Conservation (phyloP, 768 basidiomycete genomes). For the Boletus vinaceobasis region DNA sequence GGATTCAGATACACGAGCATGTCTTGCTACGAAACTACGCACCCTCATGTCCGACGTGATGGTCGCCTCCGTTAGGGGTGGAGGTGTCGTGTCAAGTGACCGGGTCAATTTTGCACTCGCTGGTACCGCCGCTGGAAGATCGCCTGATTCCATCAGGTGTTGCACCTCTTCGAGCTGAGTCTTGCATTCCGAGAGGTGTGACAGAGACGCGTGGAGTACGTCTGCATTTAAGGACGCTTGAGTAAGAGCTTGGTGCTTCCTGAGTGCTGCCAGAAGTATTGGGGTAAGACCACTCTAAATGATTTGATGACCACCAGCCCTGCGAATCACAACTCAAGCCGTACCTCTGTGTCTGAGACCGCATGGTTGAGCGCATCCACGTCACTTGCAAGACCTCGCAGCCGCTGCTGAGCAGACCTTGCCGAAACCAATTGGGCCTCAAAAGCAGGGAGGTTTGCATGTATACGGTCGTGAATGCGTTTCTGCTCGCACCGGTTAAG, state of each 20-base stretch:
- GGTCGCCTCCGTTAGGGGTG: constrained; percentile 47
- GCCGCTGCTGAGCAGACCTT: constrained; percentile 59
- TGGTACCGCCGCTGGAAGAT: constrained; percentile 61
- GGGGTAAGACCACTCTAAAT: constrained; percentile 67
- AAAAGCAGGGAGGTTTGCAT: constrained; percentile 59
- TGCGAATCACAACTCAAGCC: constrained; percentile 4
- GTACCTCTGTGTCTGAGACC: constrained; percentile 62
- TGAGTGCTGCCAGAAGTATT: constrained; percentile 49
- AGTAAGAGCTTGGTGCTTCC: constrained; percentile 58
- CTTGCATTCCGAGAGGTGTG: constrained; percentile 53
- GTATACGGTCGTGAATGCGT: constrained; percentile 71
- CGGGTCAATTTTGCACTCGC: constrained; percentile 40
- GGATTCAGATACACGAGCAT: not conserved
- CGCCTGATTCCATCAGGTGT: constrained; percentile 49
- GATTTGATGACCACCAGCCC: constrained; percentile 9
- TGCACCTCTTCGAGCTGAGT: constrained; percentile 44
- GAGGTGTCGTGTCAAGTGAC: constrained; percentile 46
- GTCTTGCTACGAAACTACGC: constrained; percentile 15
- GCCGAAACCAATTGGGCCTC: constrained; percentile 61
- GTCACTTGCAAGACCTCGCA: constrained; percentile 47
- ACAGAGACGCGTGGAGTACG: constrained; percentile 47
- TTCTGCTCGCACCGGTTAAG: constrained; percentile 38
- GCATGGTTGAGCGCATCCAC: constrained; percentile 49
- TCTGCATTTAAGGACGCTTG: constrained; percentile 60
- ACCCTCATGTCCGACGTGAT: constrained; percentile 61